Evolutionary conservation across 2,329 filamentous ascomycete species (phyloP), one percentile per base, ranked within the genome.

Genomic region (Paraconiothyrium brasiliense): DNA sequence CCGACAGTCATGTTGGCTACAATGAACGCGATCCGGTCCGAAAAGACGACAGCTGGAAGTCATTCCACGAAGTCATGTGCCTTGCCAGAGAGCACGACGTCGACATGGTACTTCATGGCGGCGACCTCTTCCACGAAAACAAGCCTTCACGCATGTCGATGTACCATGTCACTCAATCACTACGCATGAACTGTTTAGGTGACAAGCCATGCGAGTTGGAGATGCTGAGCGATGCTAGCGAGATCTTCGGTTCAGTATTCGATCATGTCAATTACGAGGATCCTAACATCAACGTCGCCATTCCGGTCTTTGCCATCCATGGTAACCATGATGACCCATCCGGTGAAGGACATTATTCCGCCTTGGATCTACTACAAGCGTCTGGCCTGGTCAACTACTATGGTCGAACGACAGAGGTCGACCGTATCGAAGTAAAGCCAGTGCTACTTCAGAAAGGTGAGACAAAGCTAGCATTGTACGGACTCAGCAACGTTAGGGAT

Each of bases 251-350:
- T 64, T 92, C 84, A 7, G 90, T 93, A 0, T 97, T 97, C 75
- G 90, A 93, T 54, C 92, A 97, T 77, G 94, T 97, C 79, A 99
- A 99, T 79, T 99, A 99, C 79, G 93, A 98, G 79, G 95, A 99
- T 72, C 89, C 92, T 27, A 93, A 99, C 71, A 97, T 99, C 79
- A 99, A 99, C 72, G 89, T 99, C 63, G 92, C 94, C 1, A 97
- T 98, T 59, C 95, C 95, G 0, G 93, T 99, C 32, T 99, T 99
- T 76, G 97, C 94, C 0, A 99, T 99, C 44, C 96, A 99, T 72
- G 95, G 95, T 49, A 99, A 99, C 73, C 95, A 99, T 76, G 95
- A 99, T 74, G 95, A 99, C 75, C 95, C 95, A 0, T 96, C 94
- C n/a, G 95, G 95, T 10, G 94, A 97, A 72, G 95, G 94, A 11